phyloP scores from a whole-genome alignment of 495 filamentous ascomycete genomes.

The Oleoguttula mirabilis region DNA sequence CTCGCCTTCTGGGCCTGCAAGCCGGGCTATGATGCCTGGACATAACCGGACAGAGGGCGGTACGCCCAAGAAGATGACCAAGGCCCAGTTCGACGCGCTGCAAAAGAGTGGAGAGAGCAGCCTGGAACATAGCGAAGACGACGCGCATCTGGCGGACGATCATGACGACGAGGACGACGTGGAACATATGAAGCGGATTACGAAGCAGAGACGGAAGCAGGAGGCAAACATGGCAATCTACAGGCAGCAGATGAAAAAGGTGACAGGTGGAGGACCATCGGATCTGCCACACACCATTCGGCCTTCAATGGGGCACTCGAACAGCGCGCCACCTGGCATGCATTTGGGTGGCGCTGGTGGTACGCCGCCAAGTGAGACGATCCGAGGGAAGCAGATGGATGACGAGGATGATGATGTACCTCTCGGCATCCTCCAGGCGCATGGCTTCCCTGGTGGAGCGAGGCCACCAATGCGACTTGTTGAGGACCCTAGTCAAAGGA shows the following conservation, averaged over 20 bases:
- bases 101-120: conserved; percentile 40
- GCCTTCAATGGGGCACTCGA: conserved; percentile 11
- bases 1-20: conserved; percentile 17
- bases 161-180: conserved; percentile 77
- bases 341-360: conserved; percentile 15
- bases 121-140: conserved; percentile 42
- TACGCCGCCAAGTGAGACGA: conserved; percentile 4
- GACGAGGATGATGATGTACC: conserved; percentile 45
- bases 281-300: conserved; percentile 14
- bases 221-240: conserved; percentile 85
- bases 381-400: conserved; percentile 26
- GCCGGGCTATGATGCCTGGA: conserved; percentile 17
- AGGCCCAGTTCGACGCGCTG: conserved; percentile 15
- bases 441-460: conserved; percentile 81
- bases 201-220: conserved; percentile 72
- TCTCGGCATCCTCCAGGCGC: conserved; percentile 74
- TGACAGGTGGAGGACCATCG: conserved; percentile 56
- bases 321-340: conserved; percentile 6
- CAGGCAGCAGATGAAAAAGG: conserved; percentile 94
- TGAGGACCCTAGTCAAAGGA: conserved; percentile 53
- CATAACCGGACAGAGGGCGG: conserved; percentile 13
- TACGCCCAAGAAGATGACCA: conserved; percentile 16
- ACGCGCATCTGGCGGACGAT: conserved; percentile 44
- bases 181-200: conserved; percentile 58
- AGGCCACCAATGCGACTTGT: conserved; percentile 63